Base-by-base conservation (phyloP, 2,329 filamentous ascomycete species). In the Clarireedia homoeocarpa region DNA sequence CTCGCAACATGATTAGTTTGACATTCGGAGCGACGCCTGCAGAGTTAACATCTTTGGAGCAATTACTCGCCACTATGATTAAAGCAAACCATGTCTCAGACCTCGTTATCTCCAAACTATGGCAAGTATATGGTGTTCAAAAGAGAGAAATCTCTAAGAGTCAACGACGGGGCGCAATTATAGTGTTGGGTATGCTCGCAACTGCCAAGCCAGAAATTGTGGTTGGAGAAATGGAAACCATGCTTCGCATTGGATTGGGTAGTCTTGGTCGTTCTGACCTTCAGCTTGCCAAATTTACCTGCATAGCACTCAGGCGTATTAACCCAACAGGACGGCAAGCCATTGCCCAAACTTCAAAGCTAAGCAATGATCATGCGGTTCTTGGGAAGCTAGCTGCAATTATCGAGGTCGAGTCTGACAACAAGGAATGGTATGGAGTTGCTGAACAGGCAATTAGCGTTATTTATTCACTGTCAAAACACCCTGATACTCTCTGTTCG, bases 1-100 rank as follows among this genome's bases (percentile, higher is more conserved):
- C 92, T 26, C 84, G 91, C 60, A 99, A 97, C 72, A 99, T 99
- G 92, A 97, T 97, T 72, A 96, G 91, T 77, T 75, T 99, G 67
- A 99, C 94, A 0, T 97, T 96, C 71, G 92, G 91, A 27, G 91
- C 92, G 1, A 95, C 92, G 0, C 90, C 92, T 0, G 94, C 95
- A 1, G 94, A 99, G 70, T 76, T 99, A 54, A 99, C 94, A 0
- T 97, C 91, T 48, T 78, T 99, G 7, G 94, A 99, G 72, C 94
- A 99, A 71, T 78, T 99, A 3, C 78, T 99, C 6, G 90, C 89
- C 60, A 97, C 91, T 0, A 99, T 99, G 94, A 96, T 96, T 89
- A 95, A 91, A 72, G 85, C 86, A 39, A 89, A 90, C 14, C 81
- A 91, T 70, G 85, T 99, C 60, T 86, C 89, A 1, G 90, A 95